Percentiles rank a stretch among this genome's conserved stretches.
Conservation (phyloP, 768 basidiomycete species). For the Panaeolus cyanescens region DNA sequence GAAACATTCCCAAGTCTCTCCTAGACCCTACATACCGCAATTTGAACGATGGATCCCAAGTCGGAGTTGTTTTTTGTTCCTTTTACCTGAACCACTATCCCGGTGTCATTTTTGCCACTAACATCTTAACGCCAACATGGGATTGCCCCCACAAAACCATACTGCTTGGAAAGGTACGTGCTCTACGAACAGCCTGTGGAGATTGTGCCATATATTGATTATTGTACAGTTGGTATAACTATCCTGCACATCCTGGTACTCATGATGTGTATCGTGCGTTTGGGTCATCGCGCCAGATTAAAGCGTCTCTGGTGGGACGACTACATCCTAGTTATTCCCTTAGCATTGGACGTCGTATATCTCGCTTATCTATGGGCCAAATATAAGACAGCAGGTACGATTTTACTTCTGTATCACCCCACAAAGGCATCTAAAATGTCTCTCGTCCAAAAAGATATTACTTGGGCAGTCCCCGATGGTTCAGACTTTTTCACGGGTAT, state of each 20-base stretch:
- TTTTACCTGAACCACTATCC: neutral
- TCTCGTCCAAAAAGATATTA: no score
- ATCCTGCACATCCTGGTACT: conserved; percentile 18
- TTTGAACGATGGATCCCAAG: neutral
- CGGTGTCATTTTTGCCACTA: neutral
- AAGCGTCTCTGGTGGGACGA: conserved; percentile 27
- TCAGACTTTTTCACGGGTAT: neutral
- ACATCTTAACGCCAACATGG: neutral
- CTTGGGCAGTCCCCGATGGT: neutral
- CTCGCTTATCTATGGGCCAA: conserved; percentile 15
- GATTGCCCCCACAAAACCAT: conserved; percentile 7
- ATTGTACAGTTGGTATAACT: neutral
- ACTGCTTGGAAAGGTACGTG: conserved; percentile 14
- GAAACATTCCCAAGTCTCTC: neutral
- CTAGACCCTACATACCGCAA: neutral
- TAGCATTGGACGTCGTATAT: conserved; percentile 15
- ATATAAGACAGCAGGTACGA: conserved; percentile 9
- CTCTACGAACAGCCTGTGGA: neutral
- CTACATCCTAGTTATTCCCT: conserved; percentile 14
- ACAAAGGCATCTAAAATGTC: neutral
- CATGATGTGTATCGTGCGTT: conserved; percentile 15
- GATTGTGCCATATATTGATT: neutral
- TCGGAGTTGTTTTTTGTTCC: neutral
- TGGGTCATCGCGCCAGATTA: conserved; percentile 14
- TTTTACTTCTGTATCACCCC: neutral